Evolutionary conservation across 768 basidiomycete species (phyloP).

Genomic region (Cystobasidium ongulense): DNA sequence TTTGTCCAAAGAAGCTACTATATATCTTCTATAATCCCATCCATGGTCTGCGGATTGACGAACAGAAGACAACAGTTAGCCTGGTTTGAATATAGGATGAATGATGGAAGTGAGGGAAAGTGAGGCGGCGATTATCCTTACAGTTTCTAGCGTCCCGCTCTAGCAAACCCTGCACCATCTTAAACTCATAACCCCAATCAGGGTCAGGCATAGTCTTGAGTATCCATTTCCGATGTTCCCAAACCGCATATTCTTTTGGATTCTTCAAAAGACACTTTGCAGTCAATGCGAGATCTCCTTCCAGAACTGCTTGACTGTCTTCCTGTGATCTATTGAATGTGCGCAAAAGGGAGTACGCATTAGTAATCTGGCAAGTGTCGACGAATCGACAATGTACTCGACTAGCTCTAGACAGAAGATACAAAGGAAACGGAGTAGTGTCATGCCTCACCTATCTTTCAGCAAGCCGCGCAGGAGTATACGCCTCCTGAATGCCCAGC

Average conservation of each 20-base stretch:
- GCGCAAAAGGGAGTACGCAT: neutral
- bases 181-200: constrained; percentile 77
- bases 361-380: neutral
- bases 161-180: constrained; percentile 83
- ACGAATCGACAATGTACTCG: neutral
- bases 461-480: constrained; percentile 70
- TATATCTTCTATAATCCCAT: constrained; percentile 87
- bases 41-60: constrained; percentile 68
- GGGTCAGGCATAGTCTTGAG: constrained; percentile 70
- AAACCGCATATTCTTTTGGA: constrained; percentile 97
- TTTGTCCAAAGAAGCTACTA: constrained; percentile 61
- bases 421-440: neutral
- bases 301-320: constrained; percentile 58
- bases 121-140: too few species aligned
- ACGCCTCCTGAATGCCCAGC: constrained; percentile 86
- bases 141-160: constrained; percentile 87
- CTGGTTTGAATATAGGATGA: too few species aligned
- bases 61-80: too few species aligned
- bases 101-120: too few species aligned
- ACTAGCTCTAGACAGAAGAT: neutral
- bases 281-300: constrained; percentile 70
- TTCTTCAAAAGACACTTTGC: constrained; percentile 68
- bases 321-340: constrained; percentile 52
- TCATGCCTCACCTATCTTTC: constrained; percentile 52
- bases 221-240: constrained; percentile 97